Conservation (phyloP, 73 alveolate species). For the Paramecium sexaurelia region DNA sequence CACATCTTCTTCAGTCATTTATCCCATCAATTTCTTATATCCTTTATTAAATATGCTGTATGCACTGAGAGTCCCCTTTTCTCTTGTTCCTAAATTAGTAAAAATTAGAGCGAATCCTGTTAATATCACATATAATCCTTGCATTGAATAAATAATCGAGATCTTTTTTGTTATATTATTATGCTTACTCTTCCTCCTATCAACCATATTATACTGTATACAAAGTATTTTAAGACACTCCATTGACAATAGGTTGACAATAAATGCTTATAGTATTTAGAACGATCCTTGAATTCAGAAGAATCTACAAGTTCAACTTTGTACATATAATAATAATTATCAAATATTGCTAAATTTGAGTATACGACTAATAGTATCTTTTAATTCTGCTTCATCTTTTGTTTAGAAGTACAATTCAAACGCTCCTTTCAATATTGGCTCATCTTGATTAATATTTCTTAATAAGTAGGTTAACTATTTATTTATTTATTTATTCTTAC, state of each 20-base stretch:
- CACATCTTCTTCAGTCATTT: slow-evolving; percentile 52
- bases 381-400: slow-evolving; percentile 40
- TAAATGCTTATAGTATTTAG: not conserved
- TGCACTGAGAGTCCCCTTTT: slow-evolving; percentile 66
- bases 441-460: not conserved
- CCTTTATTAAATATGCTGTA: slow-evolving; percentile 68
- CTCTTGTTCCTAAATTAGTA: slow-evolving; percentile 52
- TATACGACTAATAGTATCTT: slow-evolving; percentile 31
- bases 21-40: slow-evolving; percentile 57
- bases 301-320: slow-evolving; percentile 49
- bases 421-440: slow-evolving; percentile 50
- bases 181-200: slow-evolving; percentile 39
- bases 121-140: slow-evolving; percentile 32
- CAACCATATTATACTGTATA: slow-evolving; percentile 29
- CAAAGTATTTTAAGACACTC: not conserved
- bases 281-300: slow-evolving; percentile 28
- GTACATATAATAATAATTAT: slow-evolving; percentile 1
- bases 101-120: slow-evolving; percentile 45
- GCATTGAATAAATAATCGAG: not conserved
- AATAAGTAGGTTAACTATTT: slow-evolving; percentile 29
- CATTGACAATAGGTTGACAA: not conserved
- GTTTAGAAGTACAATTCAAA: slow-evolving; percentile 39
- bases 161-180: not conserved
- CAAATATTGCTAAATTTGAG: slow-evolving; percentile 41
- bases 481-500: not conserved